phyloP scores from a whole-genome alignment of 139 green algal genomes.

The Axilococcus clingmanii region DNA sequence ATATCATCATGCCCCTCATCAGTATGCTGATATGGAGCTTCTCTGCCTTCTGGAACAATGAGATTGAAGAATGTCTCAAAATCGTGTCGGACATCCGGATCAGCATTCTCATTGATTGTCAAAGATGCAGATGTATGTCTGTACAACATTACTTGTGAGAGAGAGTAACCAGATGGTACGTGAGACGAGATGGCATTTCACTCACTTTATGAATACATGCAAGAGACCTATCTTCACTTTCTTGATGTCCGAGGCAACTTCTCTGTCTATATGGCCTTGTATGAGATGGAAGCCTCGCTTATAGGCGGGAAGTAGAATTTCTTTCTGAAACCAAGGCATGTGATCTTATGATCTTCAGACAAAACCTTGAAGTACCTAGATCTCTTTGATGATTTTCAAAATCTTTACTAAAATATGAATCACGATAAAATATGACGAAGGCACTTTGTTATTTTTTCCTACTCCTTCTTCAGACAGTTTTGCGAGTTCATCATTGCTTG shows the following conservation, averaged over 20 bases:
- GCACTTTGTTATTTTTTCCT: no score
- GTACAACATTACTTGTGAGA: no score
- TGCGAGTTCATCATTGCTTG: no score
- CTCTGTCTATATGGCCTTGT: constrained; percentile 3
- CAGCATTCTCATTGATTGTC: constrained; percentile 34
- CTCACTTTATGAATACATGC: background rate
- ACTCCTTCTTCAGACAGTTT: no score
- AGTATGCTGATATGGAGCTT: constrained; percentile 50
- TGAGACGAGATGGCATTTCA: no score
- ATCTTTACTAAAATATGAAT: no score
- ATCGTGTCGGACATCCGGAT: constrained; percentile 51
- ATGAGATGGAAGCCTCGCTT: constrained; percentile 59
- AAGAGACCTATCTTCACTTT: background rate
- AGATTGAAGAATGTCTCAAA: constrained; percentile 59
- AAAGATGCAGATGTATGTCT: background rate
- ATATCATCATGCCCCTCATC: constrained; percentile 56
- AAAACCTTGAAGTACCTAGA: no score
- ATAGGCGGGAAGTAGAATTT: no score
- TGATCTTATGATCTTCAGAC: constrained; percentile 12
- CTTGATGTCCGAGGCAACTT: background rate
- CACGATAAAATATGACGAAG: no score
- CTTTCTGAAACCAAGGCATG: constrained; percentile 26
- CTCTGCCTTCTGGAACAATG: constrained; percentile 44
- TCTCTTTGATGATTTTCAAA: no score
- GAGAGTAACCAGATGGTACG: no score